These are phyloP conservation scores for Auricularia cornea DNA, from an alignment of 768 basidiomycete genomes.

Conservation along the genomic window DNA sequence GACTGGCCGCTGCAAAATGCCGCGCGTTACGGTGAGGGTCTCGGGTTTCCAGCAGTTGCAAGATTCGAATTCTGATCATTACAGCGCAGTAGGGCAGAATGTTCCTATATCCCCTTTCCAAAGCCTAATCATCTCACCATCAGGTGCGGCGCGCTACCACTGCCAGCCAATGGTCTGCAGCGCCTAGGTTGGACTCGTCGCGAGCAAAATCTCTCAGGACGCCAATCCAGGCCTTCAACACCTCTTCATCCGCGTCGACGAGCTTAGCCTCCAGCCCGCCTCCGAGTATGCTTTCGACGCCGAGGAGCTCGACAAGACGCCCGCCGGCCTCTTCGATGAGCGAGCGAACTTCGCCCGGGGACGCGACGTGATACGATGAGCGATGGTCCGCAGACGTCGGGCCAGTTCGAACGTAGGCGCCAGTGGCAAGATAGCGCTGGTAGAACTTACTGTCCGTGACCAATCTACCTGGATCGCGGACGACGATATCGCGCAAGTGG, in stretches of 20 bases:
- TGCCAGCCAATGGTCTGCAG: background rate
- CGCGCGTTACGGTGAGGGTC: too few relatives aligned
- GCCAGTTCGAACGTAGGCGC: constrained; percentile 2
- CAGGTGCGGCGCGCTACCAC: too few relatives aligned
- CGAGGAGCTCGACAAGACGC: constrained; percentile 8
- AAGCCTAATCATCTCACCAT: too few relatives aligned
- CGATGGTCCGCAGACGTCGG: too few relatives aligned
- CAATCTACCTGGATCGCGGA: constrained; percentile 8
- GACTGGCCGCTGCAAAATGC: too few relatives aligned
- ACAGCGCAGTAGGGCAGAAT: too few relatives aligned
- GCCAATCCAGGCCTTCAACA: background rate
- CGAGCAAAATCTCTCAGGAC: constrained; percentile 11
- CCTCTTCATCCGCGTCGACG: constrained; percentile 4
- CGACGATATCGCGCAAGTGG: constrained; percentile 13
- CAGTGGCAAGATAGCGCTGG: constrained; percentile 8
- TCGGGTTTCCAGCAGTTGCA: too few relatives aligned
- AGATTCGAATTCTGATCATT: too few relatives aligned
- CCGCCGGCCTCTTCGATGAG: constrained; percentile 3
- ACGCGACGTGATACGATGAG: background rate
- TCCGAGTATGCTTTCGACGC: constrained; percentile 12
- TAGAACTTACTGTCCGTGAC: constrained; percentile 8
- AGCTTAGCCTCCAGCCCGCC: constrained; percentile 8
- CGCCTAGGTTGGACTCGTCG: constrained; percentile 14
- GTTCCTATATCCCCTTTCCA: too few relatives aligned
- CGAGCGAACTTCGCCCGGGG: background rate